Evolutionary conservation across 1,139 yeast species (phyloP).

Genomic region (Saccharomyces pastorianus): DNA sequence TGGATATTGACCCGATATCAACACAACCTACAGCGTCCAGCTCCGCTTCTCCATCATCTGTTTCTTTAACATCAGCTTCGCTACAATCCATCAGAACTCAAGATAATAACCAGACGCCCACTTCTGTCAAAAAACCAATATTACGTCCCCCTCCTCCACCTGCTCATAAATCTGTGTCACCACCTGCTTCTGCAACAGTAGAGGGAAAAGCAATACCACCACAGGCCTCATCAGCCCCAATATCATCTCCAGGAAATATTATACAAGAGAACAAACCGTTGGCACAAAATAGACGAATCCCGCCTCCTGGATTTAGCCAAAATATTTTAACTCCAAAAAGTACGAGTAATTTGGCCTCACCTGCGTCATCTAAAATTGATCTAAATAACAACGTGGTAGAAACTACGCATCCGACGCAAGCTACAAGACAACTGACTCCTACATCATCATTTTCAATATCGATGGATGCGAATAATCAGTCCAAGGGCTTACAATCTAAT

Average conservation of each 20-base stretch:
- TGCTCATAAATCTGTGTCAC: constrained; percentile 9
- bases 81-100: constrained; percentile 11
- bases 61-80: constrained; percentile 5
- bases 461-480: background rate
- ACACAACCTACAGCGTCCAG: background rate
- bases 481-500: constrained; percentile 5
- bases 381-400: background rate
- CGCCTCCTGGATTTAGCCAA: constrained; percentile 28
- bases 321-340: constrained; percentile 25
- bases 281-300: constrained; percentile 25
- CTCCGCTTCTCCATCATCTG: constrained; percentile 1
- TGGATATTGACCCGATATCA: background rate
- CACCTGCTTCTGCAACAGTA: background rate
- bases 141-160: constrained; percentile 30
- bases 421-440: background rate
- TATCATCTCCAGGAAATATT: background rate
- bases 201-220: background rate
- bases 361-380: background rate
- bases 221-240: background rate
- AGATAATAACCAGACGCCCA: constrained; percentile 4
- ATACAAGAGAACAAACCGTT: constrained; percentile 19
- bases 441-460: constrained; percentile 21
- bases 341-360: constrained; percentile 8
- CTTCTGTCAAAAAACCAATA: constrained; percentile 12
- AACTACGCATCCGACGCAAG: background rate